Evolutionary conservation across 192 early-diverging fungal species (phyloP), one percentile per base, ranked within the genome.

Genomic region (Rhizophagus clarus): DNA sequence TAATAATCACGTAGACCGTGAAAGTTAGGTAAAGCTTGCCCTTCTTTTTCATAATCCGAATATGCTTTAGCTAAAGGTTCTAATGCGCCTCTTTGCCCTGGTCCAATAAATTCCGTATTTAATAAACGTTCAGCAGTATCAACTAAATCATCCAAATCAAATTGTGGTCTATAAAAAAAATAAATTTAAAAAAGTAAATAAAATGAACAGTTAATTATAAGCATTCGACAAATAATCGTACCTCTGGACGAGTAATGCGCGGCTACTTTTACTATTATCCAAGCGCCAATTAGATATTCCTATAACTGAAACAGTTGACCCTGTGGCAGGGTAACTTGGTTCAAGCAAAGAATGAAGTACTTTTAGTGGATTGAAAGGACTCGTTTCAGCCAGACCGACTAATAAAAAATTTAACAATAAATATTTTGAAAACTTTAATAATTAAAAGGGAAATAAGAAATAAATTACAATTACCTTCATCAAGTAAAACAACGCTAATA

Each of bases 241-340:
- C 74, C 79, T 45, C 70, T 42, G 28, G 24, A 31, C 29, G 40
- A 80, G 66, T 51, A 80, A 69, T 31, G 79, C 79, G 12, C 79
- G 51, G 4, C 49, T 72, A 26, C 47, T 77, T 69, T 80, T 80
- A 31, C 79, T 80, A 80, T 72, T 72, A 56, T 80, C 79, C 12
- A 80, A 49, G 15, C 79, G 40, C 79, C 79, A 80, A 80, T 80
- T 80, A 20, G 74, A 77, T 20, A 80, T 80, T 28, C 79, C 79
- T 26, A 80, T 80, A 0, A 80, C 79, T 9, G 51, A 56, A 20
- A 56, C 51, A 7, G 51, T 56, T 1, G 51, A 20, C 17, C 51
- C 51, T 6, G 42, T 45, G 42, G 51, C 51, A 6, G 51, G 51
- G 6, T 56, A 56, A 20, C 15, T 20, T 56, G 15, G 17, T 7